Evolutionary conservation across 140 eudicot species (phyloP).

Genomic region (Flaveria floridana): DNA sequence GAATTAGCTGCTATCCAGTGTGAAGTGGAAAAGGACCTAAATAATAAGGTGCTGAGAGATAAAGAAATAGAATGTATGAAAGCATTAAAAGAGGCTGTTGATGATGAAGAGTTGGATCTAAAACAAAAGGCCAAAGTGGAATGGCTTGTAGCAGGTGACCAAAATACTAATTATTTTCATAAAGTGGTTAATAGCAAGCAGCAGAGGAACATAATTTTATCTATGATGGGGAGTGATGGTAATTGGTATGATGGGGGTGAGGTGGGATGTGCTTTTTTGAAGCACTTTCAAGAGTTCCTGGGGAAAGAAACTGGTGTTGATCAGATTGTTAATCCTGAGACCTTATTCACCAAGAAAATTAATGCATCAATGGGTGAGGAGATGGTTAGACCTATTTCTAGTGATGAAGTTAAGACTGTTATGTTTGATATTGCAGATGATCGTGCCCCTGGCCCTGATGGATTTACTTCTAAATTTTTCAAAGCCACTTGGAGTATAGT

Average conservation of each 20-base stretch:
- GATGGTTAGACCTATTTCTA: background rate
- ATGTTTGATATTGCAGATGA: background rate
- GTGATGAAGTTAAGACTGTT: background rate
- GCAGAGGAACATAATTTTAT: background rate
- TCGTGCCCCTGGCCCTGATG: background rate
- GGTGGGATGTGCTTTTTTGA: background rate
- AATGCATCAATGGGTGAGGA: background rate
- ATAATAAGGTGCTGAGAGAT: background rate
- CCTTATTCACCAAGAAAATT: background rate
- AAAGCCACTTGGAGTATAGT: background rate
- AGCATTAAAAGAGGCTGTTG: background rate
- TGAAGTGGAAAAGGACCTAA: background rate
- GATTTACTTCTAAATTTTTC: background rate
- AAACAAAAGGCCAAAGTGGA: background rate
- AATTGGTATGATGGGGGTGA: background rate
- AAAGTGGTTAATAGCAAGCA: background rate
- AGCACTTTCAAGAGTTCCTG: background rate
- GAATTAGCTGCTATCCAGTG: background rate
- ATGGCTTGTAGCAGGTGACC: background rate
- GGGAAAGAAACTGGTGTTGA: background rate
- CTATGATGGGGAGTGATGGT: background rate
- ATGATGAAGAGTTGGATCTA: background rate
- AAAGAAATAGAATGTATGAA: background rate
- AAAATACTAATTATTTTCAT: background rate
- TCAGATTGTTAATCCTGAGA: background rate